Base-by-base conservation (phyloP, 163 green algal genomes). In the Smithsoniella earleae region DNA sequence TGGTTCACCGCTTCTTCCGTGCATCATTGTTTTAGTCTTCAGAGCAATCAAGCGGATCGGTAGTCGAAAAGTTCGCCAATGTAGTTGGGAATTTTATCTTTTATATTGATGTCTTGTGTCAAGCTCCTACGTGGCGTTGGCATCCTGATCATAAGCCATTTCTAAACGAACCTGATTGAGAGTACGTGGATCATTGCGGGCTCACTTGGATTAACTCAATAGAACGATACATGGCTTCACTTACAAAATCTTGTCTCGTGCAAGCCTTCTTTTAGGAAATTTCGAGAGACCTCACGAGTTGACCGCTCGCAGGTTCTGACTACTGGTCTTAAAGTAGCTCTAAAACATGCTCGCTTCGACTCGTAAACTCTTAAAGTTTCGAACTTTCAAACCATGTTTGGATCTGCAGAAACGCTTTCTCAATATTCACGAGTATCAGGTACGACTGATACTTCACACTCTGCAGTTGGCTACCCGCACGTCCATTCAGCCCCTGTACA, bases 381-480 rank as follows among this genome's bases (percentile, higher is more conserved):
- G 30, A 37, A 30, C 38, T 30, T 34, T 69, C 6, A 69, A 36
- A 13, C 38, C n/a, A 1, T 69, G 58, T 31, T 5, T 69, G 22
- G 58, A 69, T 8, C 30, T 30, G 43, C 80, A 86, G 55, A 62
- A 74, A n/a, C 80, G 89, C 4, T 93, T 87, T 52, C 79, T 96
- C 0, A 96, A 96, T 49, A 78, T 96, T 2, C 91, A 96, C 38
- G 91, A 96, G 74, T 96, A 96, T 66, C 91, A 96, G 88, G 90
- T 90, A 69, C n/a, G 84, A 27, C 52, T 43, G 28, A 62, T 28
- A 22, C 62, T 30, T 31, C 27, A 75, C n/a, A n/a, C n/a, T n/a
- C n/a, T n/a, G n/a, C n/a, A n/a, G n/a, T n/a, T n/a, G n/a, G n/a
- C n/a, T n/a, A n/a, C n/a, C n/a, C n/a, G n/a, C n/a, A n/a, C n/a